Percentiles rank a stretch among this genome's conserved stretches.
Evolutionary conservation across 306 rosid genomes (phyloP).

Genomic region (Mucuna pruriens): DNA sequence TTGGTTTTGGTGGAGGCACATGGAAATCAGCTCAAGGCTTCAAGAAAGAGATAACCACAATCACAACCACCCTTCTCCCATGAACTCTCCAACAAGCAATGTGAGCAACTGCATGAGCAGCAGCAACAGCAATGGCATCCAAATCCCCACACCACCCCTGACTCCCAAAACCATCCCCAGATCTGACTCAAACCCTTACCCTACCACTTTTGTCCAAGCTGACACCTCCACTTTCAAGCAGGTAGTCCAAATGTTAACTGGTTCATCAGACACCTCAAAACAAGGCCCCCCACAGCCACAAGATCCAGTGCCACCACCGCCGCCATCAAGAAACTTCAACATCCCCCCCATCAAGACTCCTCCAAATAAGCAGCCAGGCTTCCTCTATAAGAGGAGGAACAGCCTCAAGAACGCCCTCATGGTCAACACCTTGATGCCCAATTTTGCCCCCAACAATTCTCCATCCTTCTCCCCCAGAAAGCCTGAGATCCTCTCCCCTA

Average conservation of each 20-base stretch:
- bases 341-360: constrained; percentile 77
- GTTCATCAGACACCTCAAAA: constrained; percentile 65
- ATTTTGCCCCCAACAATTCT: constrained; percentile 46
- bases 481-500: constrained; percentile 86
- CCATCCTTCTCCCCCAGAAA: constrained; percentile 64
- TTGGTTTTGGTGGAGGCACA: constrained; percentile 29
- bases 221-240: constrained; percentile 91
- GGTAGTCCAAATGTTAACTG: constrained; percentile 97
- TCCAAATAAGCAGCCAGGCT: constrained; percentile 73
- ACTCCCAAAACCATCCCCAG: constrained; percentile 80
- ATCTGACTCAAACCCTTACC: constrained; percentile 88
- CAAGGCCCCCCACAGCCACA: constrained; percentile 34
- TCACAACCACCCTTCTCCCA: constrained; percentile 38
- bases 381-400: constrained; percentile 88
- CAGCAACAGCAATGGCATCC: constrained; percentile 52
- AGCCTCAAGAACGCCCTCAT: constrained; percentile 78
- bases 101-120: constrained; percentile 46
- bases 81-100: constrained; percentile 73
- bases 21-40: constrained; percentile 73
- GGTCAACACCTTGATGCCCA: constrained; percentile 80
- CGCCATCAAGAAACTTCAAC: constrained; percentile 56
- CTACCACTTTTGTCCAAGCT: constrained; percentile 96
- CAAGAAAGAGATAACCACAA: constrained; percentile 58
- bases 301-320: constrained; percentile 36
- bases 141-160: constrained; percentile 58